A percentile compares a stretch with the other conserved stretches of the same genome.
phyloP scores from a whole-genome alignment of 2,329 filamentous ascomycete species.

The Pseudogymnoascus sp. region DNA sequence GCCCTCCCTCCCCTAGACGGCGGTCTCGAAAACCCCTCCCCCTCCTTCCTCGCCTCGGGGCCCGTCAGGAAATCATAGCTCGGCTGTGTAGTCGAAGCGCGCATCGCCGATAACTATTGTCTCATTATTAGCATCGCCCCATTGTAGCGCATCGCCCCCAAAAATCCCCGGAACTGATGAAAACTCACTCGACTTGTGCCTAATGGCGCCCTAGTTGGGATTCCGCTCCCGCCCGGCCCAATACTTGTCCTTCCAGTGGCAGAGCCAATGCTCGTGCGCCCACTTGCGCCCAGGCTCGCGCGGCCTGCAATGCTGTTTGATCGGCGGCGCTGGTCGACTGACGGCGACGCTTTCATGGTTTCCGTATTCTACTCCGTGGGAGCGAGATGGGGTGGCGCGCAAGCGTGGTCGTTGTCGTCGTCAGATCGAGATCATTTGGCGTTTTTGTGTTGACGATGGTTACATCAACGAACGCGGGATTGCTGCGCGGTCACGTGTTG shows the following conservation, averaged over 20 bases:
- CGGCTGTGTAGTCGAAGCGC: constrained; percentile 44
- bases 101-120: constrained; percentile 38
- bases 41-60: constrained; percentile 31
- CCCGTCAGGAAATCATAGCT: constrained; percentile 55
- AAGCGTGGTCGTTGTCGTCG: neutral
- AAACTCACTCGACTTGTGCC: neutral
- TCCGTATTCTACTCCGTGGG: neutral
- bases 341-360: neutral
- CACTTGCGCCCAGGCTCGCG: constrained; percentile 1
- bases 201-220: neutral
- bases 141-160: neutral
- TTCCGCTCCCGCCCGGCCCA: neutral
- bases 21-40: constrained; percentile 27
- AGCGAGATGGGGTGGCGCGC: neutral
- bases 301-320: neutral
- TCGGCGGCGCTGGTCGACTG: neutral
- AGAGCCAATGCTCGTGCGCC: neutral
- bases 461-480: constrained; percentile 8
- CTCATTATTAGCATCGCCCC: neutral
- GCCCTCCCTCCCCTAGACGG: constrained; percentile 29
- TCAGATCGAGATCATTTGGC: neutral
- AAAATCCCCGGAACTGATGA: fast-evolving
- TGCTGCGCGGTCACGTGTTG: neutral
- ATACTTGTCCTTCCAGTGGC: neutral
- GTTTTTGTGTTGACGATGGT: constrained; percentile 8